These are phyloP conservation scores for Pulveroboletus ravenelii DNA, from an alignment of 768 basidiomycete species.

Conservation along the genomic window DNA sequence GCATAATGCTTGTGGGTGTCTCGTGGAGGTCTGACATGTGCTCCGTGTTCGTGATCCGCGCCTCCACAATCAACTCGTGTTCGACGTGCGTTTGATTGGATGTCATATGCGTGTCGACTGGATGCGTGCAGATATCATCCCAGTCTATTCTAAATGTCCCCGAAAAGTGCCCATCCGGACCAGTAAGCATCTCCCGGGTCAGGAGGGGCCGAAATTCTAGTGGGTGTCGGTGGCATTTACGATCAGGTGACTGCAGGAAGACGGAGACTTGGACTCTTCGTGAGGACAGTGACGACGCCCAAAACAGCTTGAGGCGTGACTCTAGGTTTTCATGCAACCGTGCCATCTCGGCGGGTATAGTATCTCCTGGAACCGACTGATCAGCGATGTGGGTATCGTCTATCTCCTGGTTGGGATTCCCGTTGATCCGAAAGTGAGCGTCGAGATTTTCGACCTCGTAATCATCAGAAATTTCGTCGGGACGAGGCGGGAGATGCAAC, in stretches of 20 bases:
- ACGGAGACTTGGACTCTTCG: constrained; percentile 60
- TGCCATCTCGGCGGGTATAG: constrained; percentile 35
- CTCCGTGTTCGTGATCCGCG: constrained; percentile 41
- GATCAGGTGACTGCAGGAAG: constrained; percentile 34
- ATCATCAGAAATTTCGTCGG: constrained; percentile 57
- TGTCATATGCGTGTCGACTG: constrained; percentile 50
- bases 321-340: constrained; percentile 74
- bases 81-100: constrained; percentile 43
- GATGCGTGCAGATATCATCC: constrained; percentile 64
- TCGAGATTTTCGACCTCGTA: constrained; percentile 55
- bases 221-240: constrained; percentile 25
- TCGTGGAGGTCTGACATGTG: constrained; percentile 39
- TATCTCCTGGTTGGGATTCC: constrained; percentile 17
- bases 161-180: constrained; percentile 70
- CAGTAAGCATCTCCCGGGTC: constrained; percentile 50
- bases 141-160: constrained; percentile 58
- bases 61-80: constrained; percentile 50
- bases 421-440: constrained; percentile 39
- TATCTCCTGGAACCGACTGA: constrained; percentile 21
- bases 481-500: constrained; percentile 49
- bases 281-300: constrained; percentile 65
- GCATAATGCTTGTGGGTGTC: constrained; percentile 23
- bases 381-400: constrained; percentile 12
- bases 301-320: constrained; percentile 71
- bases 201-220: constrained; percentile 44